phyloP scores from a whole-genome alignment of 1,284 basidiomycete genomes.

The Malassezia sp. region DNA sequence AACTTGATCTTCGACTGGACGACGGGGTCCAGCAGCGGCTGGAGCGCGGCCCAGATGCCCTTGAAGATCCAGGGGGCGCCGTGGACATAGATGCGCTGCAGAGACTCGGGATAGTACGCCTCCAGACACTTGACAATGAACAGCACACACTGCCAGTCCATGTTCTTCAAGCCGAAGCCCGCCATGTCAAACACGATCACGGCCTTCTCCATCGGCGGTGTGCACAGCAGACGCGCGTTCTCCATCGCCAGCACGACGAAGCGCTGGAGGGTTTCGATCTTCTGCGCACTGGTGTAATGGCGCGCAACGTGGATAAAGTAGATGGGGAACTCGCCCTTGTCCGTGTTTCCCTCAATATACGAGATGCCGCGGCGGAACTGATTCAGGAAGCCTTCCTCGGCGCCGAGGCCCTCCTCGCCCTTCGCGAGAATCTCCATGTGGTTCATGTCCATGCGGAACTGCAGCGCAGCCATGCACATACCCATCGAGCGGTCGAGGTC shows the following conservation, averaged over 20 bases:
- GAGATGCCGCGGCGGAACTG: slow-evolving; percentile 46
- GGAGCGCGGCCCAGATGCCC: slow-evolving; percentile 44
- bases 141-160: slow-evolving; percentile 45
- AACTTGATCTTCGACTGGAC: slow-evolving; percentile 46
- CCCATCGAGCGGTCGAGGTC: slow-evolving; percentile 44
- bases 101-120: slow-evolving; percentile 45
- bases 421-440: slow-evolving; percentile 39
- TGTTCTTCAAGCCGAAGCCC: slow-evolving; percentile 46
- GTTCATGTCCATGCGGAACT: slow-evolving; percentile 46
- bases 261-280: slow-evolving; percentile 43
- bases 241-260: slow-evolving; percentile 45
- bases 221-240: slow-evolving; percentile 37
- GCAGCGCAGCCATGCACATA: slow-evolving; percentile 43
- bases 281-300: slow-evolving; percentile 44
- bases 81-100: slow-evolving; percentile 46
- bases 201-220: slow-evolving; percentile 41
- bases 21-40: slow-evolving; percentile 45
- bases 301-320: slow-evolving; percentile 47
- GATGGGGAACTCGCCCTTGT: slow-evolving; percentile 39
- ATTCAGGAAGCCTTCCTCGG: slow-evolving; percentile 45
- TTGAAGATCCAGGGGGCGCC: slow-evolving; percentile 46
- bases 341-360: slow-evolving; percentile 45
- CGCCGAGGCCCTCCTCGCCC: slow-evolving; percentile 45
- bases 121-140: slow-evolving; percentile 46
- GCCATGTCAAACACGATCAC: slow-evolving; percentile 44